These are phyloP conservation scores for Sclerotinia nivalis DNA, from an alignment of 2,329 filamentous ascomycete species.

Conservation along the genomic window DNA sequence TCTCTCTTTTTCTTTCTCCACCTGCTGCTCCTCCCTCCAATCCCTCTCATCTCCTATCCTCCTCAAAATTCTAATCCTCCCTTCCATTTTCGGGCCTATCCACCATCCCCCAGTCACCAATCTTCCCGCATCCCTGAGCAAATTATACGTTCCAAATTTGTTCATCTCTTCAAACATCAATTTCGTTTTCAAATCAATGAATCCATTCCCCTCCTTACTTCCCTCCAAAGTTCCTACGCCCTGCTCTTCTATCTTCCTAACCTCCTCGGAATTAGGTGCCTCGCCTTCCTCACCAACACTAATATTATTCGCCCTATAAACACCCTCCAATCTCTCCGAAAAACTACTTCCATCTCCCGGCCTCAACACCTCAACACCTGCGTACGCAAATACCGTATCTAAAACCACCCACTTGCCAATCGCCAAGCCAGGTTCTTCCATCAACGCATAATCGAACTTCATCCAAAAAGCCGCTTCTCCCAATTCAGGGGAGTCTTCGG, in stretches of 20 bases:
- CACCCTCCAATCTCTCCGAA: conserved; percentile 30
- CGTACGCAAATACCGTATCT: conserved; percentile 58
- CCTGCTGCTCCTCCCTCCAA: conserved; percentile 1
- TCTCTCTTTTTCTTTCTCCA: not conserved
- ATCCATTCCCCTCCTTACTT: conserved; percentile 39
- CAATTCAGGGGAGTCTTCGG: conserved; percentile 53
- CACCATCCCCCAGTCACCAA: conserved; percentile 61
- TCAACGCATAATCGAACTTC: conserved; percentile 63
- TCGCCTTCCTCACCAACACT: conserved; percentile 16
- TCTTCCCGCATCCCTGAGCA: conserved; percentile 45
- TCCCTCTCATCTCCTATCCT: conserved; percentile 28
- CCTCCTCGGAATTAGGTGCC: conserved; percentile 28
- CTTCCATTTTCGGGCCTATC: conserved; percentile 62
- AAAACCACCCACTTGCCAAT: conserved; percentile 58
- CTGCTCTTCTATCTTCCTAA: conserved; percentile 33
- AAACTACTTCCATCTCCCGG: conserved; percentile 45
- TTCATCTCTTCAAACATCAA: conserved; percentile 35
- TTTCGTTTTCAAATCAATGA: conserved; percentile 33
- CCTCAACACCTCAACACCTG: conserved; percentile 58
- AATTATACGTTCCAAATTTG: conserved; percentile 35
- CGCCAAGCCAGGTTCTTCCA: conserved; percentile 52
- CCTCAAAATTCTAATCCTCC: conserved; percentile 41
- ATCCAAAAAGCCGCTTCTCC: conserved; percentile 58
- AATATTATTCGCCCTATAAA: conserved; percentile 37
- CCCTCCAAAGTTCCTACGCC: conserved; percentile 41